These are phyloP conservation scores for Penicillium cinerascens DNA, from an alignment of 495 filamentous ascomycete species.

Conservation along the genomic window DNA sequence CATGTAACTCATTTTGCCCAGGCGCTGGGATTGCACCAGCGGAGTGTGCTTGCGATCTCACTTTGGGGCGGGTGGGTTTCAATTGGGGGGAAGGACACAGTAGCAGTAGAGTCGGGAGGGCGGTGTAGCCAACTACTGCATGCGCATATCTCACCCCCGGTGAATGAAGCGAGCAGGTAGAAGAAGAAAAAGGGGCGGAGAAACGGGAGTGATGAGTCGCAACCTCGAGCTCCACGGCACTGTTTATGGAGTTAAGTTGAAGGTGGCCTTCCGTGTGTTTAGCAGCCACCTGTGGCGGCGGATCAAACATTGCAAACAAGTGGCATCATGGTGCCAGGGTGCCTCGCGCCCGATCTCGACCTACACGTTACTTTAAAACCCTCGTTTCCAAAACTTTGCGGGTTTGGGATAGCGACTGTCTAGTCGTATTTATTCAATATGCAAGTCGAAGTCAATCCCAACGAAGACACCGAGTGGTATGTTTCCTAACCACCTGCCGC, in stretches of 20 bases:
- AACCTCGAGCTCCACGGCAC: slow-evolving; percentile 23
- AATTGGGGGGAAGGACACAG: slow-evolving; percentile 28
- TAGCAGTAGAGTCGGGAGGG: slow-evolving; percentile 25
- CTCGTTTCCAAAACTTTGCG: too few species aligned
- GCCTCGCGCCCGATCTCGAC: neutral
- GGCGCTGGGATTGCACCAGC: slow-evolving; percentile 38
- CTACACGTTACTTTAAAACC: neutral
- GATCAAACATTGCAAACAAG: slow-evolving; percentile 45
- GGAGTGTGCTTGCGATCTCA: slow-evolving; percentile 23
- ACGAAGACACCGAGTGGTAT: slow-evolving; percentile 98
- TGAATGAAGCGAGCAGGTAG: slow-evolving; percentile 4
- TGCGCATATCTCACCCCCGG: slow-evolving; percentile 19
- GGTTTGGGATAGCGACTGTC: too few species aligned
- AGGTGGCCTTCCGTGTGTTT: slow-evolving; percentile 50
- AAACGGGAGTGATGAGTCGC: slow-evolving; percentile 15
- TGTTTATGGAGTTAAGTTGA: slow-evolving; percentile 40
- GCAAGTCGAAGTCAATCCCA: slow-evolving; percentile 89
- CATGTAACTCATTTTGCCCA: slow-evolving; percentile 78
- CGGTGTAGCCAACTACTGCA: slow-evolving; percentile 32
- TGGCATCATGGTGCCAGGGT: slow-evolving; percentile 10
- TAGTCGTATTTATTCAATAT: slow-evolving; percentile 44
- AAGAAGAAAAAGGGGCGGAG: slow-evolving; percentile 1
- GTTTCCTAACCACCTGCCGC: slow-evolving; percentile 9
- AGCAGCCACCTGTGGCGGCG: slow-evolving; percentile 35
- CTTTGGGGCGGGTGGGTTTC: slow-evolving; percentile 14